A percentile compares a stretch with the other conserved stretches of the same genome.
These are phyloP conservation scores for Chlamydomonas reinhardtii DNA, from an alignment of 163 green algal species.

Conservation along the genomic window DNA sequence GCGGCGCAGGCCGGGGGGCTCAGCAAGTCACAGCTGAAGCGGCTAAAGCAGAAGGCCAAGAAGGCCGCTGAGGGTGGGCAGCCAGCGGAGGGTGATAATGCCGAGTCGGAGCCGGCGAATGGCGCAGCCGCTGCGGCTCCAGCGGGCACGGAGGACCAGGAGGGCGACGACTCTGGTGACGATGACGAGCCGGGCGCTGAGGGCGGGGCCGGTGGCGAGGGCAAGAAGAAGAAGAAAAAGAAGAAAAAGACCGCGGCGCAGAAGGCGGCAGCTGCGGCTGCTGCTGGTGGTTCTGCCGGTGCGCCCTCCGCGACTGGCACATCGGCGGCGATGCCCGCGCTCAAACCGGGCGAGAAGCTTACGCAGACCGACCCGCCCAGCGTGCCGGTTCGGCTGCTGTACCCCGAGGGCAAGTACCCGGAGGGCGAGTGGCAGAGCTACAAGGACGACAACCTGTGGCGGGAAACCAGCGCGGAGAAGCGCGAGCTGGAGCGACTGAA, in stretches of 20 bases:
- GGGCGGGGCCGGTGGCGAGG: constrained; percentile 32
- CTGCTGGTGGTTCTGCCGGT: background rate
- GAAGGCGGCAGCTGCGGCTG: constrained; percentile 49
- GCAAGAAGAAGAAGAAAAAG: constrained; percentile 72
- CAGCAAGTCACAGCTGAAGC: constrained; percentile 66
- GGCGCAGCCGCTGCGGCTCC: background rate
- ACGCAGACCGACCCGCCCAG: constrained; percentile 92
- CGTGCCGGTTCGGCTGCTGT: constrained; percentile 91
- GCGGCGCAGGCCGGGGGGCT: constrained; percentile 3
- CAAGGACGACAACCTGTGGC: constrained; percentile 90
- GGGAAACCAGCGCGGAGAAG: constrained; percentile 94
- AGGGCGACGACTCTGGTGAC: background rate
- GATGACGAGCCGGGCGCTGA: constrained; percentile 14
- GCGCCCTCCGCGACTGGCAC: background rate
- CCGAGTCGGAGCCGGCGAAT: background rate
- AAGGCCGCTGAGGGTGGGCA: constrained; percentile 39
- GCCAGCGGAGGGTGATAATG: background rate
- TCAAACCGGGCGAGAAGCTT: constrained; percentile 11
- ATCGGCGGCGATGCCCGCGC: background rate
- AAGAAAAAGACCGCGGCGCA: constrained; percentile 63
- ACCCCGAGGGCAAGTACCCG: constrained; percentile 86
- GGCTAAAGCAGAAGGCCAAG: constrained; percentile 68
- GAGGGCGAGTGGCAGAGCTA: constrained; percentile 94
- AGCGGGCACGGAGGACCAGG: constrained; percentile 7
- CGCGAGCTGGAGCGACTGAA: constrained; percentile 89